phyloP scores from a whole-genome alignment of 2,329 filamentous ascomycete species.

The Alternaria solani region DNA sequence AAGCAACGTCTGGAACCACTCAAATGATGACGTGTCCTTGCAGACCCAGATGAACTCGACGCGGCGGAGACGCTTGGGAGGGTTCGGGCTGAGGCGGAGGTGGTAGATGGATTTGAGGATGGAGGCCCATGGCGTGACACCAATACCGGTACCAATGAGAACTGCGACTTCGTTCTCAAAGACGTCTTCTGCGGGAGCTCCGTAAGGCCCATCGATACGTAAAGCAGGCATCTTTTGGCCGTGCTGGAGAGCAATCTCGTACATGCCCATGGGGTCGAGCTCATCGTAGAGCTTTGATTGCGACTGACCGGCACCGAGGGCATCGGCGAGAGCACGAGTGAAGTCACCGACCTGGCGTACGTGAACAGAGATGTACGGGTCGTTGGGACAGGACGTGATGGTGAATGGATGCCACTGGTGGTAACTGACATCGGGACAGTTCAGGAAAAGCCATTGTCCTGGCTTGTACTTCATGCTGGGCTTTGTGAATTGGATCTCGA shows the following conservation, averaged over 20 bases:
- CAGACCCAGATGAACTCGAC: slow-evolving; percentile 99
- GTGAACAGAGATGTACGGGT: slow-evolving; percentile 93
- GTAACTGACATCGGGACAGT: slow-evolving; percentile 85
- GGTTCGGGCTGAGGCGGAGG: slow-evolving; percentile 86
- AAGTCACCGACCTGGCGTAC: slow-evolving; percentile 97
- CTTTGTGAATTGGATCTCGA: slow-evolving; percentile 97
- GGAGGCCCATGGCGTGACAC: slow-evolving; percentile 84
- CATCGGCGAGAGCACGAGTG: slow-evolving; percentile 90
- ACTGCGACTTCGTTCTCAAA: slow-evolving; percentile 92
- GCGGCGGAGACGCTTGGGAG: slow-evolving; percentile 84
- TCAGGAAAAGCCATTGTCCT: slow-evolving; percentile 97
- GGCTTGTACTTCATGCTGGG: slow-evolving; percentile 98
- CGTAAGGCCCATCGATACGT: slow-evolving; percentile 93
- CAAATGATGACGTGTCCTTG: slow-evolving; percentile 93
- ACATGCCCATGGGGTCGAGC: slow-evolving; percentile 94
- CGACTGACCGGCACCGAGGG: slow-evolving; percentile 86
- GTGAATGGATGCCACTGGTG: slow-evolving; percentile 99
- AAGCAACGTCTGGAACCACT: slow-evolving; percentile 97
- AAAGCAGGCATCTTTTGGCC: slow-evolving; percentile 90
- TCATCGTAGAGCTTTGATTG: slow-evolving; percentile 91
- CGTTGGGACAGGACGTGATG: slow-evolving; percentile 96
- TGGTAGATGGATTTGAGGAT: slow-evolving; percentile 99
- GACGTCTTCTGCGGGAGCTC: slow-evolving; percentile 95
- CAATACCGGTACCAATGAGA: slow-evolving; percentile 85
- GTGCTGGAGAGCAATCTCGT: slow-evolving; percentile 93